Evolutionary conservation across 2,329 filamentous ascomycete species (phyloP).

Genomic region (Cryphonectria parasitica): DNA sequence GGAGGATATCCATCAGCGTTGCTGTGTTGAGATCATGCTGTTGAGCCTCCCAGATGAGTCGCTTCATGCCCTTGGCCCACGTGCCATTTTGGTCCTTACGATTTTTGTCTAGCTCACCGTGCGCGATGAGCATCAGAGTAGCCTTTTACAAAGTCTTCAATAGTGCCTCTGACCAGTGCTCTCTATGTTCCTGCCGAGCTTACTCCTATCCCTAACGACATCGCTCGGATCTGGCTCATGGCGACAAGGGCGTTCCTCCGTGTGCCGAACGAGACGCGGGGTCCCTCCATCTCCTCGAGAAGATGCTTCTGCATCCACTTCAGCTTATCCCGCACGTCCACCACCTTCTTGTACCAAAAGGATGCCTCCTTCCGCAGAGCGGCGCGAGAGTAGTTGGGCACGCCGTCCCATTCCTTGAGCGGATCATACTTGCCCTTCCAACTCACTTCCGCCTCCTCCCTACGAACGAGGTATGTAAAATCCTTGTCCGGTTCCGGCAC

Average conservation of each 20-base stretch:
- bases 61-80: slow-evolving; percentile 5
- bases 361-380: slow-evolving; percentile 4
- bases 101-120: slow-evolving; percentile 1
- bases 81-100: neutral
- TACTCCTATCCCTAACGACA: slow-evolving; percentile 5
- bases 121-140: neutral
- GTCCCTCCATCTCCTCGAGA: slow-evolving; percentile 3
- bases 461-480: slow-evolving; percentile 19
- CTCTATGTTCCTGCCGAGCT: slow-evolving; percentile 12
- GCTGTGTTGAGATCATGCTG: neutral
- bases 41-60: neutral
- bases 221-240: slow-evolving; percentile 4
- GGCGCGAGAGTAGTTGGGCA: slow-evolving; percentile 3
- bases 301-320: slow-evolving; percentile 22
- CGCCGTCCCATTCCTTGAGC: neutral
- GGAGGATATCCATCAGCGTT: slow-evolving; percentile 1
- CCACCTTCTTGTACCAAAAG: slow-evolving; percentile 9
- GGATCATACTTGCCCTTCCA: slow-evolving; percentile 6
- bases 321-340: slow-evolving; percentile 10
- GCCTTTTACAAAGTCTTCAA: slow-evolving; percentile 9
- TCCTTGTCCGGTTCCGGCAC: slow-evolving; percentile 9
- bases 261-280: slow-evolving; percentile 12
- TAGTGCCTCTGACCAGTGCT: slow-evolving; percentile 1
- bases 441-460: slow-evolving; percentile 17
- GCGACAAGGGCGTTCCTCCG: slow-evolving; percentile 20